These are phyloP conservation scores for Phaeosphaeria sp. DNA, from an alignment of 2,329 filamentous ascomycete genomes.

Conservation along the genomic window DNA sequence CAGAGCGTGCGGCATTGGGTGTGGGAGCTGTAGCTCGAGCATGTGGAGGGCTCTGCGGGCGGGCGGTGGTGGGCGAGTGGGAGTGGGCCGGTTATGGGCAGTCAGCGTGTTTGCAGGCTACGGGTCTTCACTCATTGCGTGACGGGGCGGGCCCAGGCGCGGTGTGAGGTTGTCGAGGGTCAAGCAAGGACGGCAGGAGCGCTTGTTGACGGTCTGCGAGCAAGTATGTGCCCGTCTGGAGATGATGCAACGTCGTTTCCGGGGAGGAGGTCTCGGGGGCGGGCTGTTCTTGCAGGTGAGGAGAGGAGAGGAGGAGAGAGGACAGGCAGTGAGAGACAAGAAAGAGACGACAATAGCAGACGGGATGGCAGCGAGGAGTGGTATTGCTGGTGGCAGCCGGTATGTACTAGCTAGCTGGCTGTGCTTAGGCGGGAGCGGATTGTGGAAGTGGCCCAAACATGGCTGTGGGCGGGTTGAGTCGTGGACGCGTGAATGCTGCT, in stretches of 20 bases:
- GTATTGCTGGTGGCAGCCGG: neutral
- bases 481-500: neutral
- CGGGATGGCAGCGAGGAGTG: neutral
- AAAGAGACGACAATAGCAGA: neutral
- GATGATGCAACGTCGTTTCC: constrained; percentile 36
- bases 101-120: constrained; percentile 23
- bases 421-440: neutral
- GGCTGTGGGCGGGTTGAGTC: constrained; percentile 12
- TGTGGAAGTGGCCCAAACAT: constrained; percentile 5
- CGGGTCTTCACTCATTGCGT: constrained; percentile 28
- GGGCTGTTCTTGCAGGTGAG: neutral
- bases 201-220: constrained; percentile 35
- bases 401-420: neutral
- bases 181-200: constrained; percentile 41
- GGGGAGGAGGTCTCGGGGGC: constrained; percentile 9
- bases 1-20: constrained; percentile 50
- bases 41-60: constrained; percentile 36
- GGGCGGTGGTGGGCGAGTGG: constrained; percentile 20
- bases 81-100: constrained; percentile 18
- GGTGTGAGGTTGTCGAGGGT: constrained; percentile 11
- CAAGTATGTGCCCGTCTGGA: constrained; percentile 30
- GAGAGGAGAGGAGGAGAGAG: neutral
- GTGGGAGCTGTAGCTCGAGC: constrained; percentile 51
- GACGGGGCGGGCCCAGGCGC: constrained; percentile 7
- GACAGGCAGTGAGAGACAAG: neutral